Evolutionary conservation across 305 asterid species (phyloP), one percentile per base, ranked within the genome.

Genomic region (Fraxinus albicans): DNA sequence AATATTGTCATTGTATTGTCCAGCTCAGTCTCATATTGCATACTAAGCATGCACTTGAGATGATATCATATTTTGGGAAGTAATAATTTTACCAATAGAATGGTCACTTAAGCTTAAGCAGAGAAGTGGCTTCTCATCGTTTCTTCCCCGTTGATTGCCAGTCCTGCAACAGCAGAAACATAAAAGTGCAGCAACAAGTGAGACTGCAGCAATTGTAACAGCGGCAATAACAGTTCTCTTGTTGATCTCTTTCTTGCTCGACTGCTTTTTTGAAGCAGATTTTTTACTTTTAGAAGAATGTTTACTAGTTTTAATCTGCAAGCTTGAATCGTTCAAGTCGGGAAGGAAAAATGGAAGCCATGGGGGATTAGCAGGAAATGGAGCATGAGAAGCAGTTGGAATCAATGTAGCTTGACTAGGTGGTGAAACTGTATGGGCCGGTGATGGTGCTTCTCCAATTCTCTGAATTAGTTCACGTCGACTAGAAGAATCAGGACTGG

Each of bases 91-190:
- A 90, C 92, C 91, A 9, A 63, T 79, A 83, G 92, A 88, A 75
- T 90, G 83, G 80, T 90, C 91, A 67, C 87, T 88, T 42, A 86
- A 72, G 88, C 92, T 90, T 81, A 90, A 84, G 83, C 90, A 86
- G 81, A 90, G 91, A 85, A 90, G 91, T 82, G 92, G 92, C 42
- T 90, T 86, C 81, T 88, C 89, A 15, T 90, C 92, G 50, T 90
- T 88, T 80, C 77, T 78, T n/a, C 89, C 83, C 67, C 65, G 40
- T 76, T 83, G 73, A 69, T 86, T 35, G 44, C 89, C 84, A 50
- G 67, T n/a, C 78, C 88, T 47, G 63, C 87, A 80, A 78, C 65
- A 88, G 82, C 89, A 86, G 34, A 86, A 78, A 76, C 88, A 88
- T 67, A 88, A 85, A 25, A 90, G 78, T 12, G 76, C 86, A 50